Evolutionary conservation across 2,329 filamentous ascomycete genomes (phyloP), one percentile per base, ranked within the genome.

Genomic region (Alternaria incomplexa): DNA sequence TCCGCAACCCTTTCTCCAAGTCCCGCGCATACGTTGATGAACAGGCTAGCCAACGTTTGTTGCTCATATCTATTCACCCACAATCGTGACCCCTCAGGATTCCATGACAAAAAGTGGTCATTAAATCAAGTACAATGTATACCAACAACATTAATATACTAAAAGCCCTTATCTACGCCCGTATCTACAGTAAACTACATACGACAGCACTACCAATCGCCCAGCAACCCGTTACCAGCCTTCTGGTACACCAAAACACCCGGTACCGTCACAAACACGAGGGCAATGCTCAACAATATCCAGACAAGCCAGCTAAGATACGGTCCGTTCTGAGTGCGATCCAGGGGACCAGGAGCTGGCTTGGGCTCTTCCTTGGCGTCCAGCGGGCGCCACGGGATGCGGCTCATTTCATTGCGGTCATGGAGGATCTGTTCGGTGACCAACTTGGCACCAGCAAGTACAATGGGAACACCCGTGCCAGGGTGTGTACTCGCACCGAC

Each of bases 401-500:
- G 58, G 65, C 75, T 22, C 36, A 60, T 22, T 36, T 63, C 43
- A 9, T 55, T 32, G 69, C 63, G 73, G 63, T 73, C 82, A 77
- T 77, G 73, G 12, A 87, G 68, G 6, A 88, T 81, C 75, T 88
- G 84, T 69, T 85, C 85, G 9, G 80, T 82, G 0, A 87, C 86
- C 58, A 93, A 84, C 76, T 88, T 90, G 9, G 88, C 87, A 0
- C 91, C 90, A 0, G 90, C 90, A 10, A 93, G 80, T 25, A 90
- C 89, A 59, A 93, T 91, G 4, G 91, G 91, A 20, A 93, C 91
- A 0, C 91, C 91, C 0, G 91, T 93, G 2, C 91, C 91, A 0
- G 91, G 91, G 80, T 93, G 91, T 20, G 90, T 91, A 72, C 88
- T 90, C 1, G 91, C 91, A 32, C 91, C 91, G 0, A 93, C 91